A percentile compares a stretch with the other conserved stretches of the same genome.
These are phyloP conservation scores for Acmispon strigosus DNA, from an alignment of 306 rosid genomes.

Conservation along the genomic window DNA sequence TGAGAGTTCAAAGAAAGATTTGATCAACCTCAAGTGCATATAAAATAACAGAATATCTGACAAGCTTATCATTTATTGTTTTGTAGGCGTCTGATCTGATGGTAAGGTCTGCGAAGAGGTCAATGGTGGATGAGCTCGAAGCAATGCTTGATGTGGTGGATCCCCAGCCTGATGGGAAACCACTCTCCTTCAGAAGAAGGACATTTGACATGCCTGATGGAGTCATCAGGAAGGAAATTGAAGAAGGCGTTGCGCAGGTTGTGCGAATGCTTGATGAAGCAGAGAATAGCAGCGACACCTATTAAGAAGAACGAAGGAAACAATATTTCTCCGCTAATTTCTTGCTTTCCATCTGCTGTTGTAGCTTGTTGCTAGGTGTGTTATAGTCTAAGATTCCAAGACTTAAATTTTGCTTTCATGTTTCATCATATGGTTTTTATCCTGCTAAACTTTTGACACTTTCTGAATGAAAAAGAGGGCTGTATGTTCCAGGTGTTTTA, in stretches of 20 bases:
- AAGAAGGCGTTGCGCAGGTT: constrained; percentile 79
- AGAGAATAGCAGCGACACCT: constrained; percentile 40
- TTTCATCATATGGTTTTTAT: constrained; percentile 17
- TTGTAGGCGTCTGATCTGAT: constrained; percentile 59
- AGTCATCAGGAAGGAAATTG: constrained; percentile 67
- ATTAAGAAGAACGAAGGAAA: constrained; percentile 15
- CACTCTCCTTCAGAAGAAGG: constrained; percentile 69
- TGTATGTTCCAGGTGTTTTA: not conserved
- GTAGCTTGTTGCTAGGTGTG: constrained; percentile 31
- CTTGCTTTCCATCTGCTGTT: constrained; percentile 7
- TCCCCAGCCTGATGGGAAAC: constrained; percentile 69
- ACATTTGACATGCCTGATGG: constrained; percentile 83
- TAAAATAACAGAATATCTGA: not conserved
- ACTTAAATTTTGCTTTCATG: constrained; percentile 11
- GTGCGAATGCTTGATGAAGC: constrained; percentile 68
- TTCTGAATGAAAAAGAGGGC: not conserved
- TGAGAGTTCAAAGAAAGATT: not conserved
- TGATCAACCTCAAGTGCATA: not conserved
- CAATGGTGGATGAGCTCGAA: constrained; percentile 87
- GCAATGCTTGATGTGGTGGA: constrained; percentile 86
- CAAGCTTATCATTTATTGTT: not conserved
- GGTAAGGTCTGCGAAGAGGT: constrained; percentile 76
- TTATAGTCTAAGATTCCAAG: constrained; percentile 15
- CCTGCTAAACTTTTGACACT: constrained; percentile 11
- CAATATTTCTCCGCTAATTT: not conserved